Conservation (phyloP, 768 basidiomycete genomes). For the Psilocybe sp. region DNA sequence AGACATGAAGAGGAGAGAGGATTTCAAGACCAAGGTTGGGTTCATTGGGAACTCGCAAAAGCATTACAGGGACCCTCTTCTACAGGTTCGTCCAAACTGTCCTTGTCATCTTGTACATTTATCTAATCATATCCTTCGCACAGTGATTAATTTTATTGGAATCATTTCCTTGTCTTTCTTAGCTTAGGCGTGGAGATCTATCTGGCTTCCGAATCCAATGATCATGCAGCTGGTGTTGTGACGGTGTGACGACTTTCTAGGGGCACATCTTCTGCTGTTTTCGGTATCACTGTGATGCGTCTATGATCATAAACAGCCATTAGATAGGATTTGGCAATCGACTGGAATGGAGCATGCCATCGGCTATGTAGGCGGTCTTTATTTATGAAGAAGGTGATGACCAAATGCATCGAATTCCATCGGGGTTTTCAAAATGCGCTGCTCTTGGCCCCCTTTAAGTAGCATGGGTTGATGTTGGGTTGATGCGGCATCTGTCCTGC, state of each 20-base stretch:
- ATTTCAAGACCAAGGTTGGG: conserved; percentile 81
- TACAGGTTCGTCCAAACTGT: conserved; percentile 34
- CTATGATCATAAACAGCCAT: too few species aligned
- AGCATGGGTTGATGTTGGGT: too few species aligned
- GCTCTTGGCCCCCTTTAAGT: too few species aligned
- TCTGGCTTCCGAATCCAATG: conserved; percentile 45
- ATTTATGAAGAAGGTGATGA: conserved; percentile 9
- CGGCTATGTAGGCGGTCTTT: too few species aligned
- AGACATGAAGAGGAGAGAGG: conserved; percentile 74
- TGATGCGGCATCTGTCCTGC: conserved; percentile 7
- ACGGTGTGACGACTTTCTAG: conserved; percentile 57
- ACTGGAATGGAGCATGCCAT: too few species aligned
- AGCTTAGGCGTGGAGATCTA: too few species aligned
- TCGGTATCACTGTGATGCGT: too few species aligned
- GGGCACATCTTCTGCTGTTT: conserved; percentile 38
- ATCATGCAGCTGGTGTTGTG: too few species aligned
- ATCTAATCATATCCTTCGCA: conserved; percentile 1
- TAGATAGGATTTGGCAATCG: too few species aligned
- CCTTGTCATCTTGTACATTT: conserved; percentile 1
- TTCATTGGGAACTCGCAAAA: conserved; percentile 86
- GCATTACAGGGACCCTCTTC: conserved; percentile 71
- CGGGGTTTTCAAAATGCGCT: too few species aligned
- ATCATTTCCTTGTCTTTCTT: background rate
- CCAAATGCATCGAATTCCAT: too few species aligned
- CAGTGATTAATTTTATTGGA: too few species aligned